These are phyloP conservation scores for Paraleonurus japonicus DNA, from an alignment of 257 asterid species.

Conservation along the genomic window DNA sequence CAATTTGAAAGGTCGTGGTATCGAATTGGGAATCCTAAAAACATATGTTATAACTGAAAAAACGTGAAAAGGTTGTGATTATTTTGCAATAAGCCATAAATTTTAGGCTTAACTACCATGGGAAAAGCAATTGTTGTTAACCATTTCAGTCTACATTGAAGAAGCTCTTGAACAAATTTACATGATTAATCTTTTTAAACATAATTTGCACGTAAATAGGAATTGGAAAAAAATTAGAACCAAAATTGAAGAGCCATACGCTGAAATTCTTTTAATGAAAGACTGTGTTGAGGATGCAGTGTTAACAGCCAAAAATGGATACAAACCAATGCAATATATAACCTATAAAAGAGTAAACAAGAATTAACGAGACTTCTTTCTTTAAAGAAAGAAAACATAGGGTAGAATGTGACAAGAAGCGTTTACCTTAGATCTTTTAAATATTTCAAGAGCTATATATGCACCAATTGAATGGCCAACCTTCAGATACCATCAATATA, in stretches of 20 bases:
- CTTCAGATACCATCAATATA: conserved; percentile 43
- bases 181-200: not conserved
- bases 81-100: too few species aligned
- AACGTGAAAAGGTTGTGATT: too few species aligned
- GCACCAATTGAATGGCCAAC: conserved; percentile 96
- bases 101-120: not conserved
- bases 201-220: not conserved
- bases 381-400: not conserved
- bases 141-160: not conserved
- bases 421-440: conserved; percentile 75
- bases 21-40: too few species aligned
- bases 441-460: conserved; percentile 65
- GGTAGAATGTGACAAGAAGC: not conserved
- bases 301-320: conserved; percentile 81
- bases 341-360: conserved; percentile 47
- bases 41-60: too few species aligned
- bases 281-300: conserved; percentile 57
- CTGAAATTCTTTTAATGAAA: conserved; percentile 59
- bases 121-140: not conserved
- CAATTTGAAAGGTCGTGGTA: too few species aligned
- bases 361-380: conserved; percentile 14
- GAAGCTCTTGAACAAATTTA: not conserved
- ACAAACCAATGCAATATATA: conserved; percentile 57
- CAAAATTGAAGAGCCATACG: conserved; percentile 28
- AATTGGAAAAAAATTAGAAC: not conserved